A percentile compares a stretch with the other conserved stretches of the same genome.
Evolutionary conservation across 495 filamentous ascomycete species (phyloP).

Genomic region (Talaromyces nanjingensis): DNA sequence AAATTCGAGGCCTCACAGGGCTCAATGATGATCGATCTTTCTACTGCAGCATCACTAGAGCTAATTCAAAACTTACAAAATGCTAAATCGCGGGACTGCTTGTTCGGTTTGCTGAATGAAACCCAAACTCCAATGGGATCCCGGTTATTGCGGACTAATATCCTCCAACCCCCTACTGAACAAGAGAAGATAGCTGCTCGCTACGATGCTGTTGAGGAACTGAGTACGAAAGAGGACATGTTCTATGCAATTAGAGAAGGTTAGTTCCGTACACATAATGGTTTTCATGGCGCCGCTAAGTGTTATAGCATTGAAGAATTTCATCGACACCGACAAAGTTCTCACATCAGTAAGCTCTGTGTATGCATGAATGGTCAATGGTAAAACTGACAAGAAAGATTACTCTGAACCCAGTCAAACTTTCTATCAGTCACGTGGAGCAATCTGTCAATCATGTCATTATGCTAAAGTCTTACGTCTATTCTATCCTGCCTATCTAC

Average conservation of each 20-base stretch:
- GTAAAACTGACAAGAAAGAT: slow-evolving; percentile 39
- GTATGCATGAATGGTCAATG: neutral
- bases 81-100: slow-evolving; percentile 63
- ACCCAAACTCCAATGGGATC: slow-evolving; percentile 85
- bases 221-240: slow-evolving; percentile 79
- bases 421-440: slow-evolving; percentile 59
- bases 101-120: slow-evolving; percentile 79
- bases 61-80: slow-evolving; percentile 82
- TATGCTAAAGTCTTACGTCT: slow-evolving; percentile 75
- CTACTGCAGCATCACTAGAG: slow-evolving; percentile 78
- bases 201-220: slow-evolving; percentile 78
- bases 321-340: slow-evolving; percentile 46
- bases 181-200: slow-evolving; percentile 52
- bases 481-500: slow-evolving; percentile 57
- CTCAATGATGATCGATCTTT: slow-evolving; percentile 88
- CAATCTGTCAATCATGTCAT: slow-evolving; percentile 82
- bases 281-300: slow-evolving; percentile 8
- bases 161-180: slow-evolving; percentile 86
- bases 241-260: slow-evolving; percentile 69
- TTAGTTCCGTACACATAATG: slow-evolving; percentile 9
- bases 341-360: slow-evolving; percentile 25
- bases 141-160: slow-evolving; percentile 68
- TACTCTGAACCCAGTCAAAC: slow-evolving; percentile 58
- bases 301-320: slow-evolving; percentile 56
- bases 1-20: slow-evolving; percentile 84